A percentile compares a stretch with the other conserved stretches of the same genome.
Conservation (phyloP, 345 rosid genomes). For the Heritiera littoralis region DNA sequence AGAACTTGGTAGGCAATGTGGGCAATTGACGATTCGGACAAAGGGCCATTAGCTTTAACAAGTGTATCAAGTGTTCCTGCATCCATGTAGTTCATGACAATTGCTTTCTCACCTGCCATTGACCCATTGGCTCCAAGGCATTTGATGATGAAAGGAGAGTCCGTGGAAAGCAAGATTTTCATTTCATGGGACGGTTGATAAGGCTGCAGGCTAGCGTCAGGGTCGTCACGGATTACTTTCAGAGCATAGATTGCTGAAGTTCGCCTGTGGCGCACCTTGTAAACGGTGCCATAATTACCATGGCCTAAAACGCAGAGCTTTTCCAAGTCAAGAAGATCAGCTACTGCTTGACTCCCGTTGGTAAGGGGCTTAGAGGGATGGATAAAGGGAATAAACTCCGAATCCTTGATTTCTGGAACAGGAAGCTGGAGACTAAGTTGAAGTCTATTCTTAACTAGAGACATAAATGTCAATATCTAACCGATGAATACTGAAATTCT, state of each 20-base stretch:
- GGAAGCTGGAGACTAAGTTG: conserved; percentile 10
- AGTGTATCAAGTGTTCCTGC: conserved; percentile 8
- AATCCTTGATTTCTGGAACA: not conserved
- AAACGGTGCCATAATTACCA: conserved; percentile 14
- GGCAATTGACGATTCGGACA: not conserved
- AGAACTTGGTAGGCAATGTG: conserved; percentile 1
- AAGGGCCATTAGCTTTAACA: conserved; percentile 9
- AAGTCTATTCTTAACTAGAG: conserved; percentile 9
- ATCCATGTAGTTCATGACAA: conserved; percentile 10
- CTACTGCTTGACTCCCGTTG: not conserved
- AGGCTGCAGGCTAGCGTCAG: not conserved
- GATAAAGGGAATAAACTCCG: not conserved
- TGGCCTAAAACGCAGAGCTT: conserved; percentile 13
- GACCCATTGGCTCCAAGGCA: not conserved
- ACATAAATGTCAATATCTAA: not conserved
- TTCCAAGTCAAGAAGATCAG: conserved; percentile 10
- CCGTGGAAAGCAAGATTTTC: not conserved
- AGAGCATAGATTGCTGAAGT: conserved; percentile 15
- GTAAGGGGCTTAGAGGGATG: no score
- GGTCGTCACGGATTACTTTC: not conserved
- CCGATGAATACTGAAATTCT: not conserved
- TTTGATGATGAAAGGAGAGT: conserved; percentile 14
- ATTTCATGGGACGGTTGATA: conserved; percentile 7
- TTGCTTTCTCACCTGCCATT: not conserved
- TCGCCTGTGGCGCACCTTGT: conserved; percentile 15